Evolutionary conservation across 108 stramenopile species (phyloP).

Genomic region (Skeletonema grethae): DNA sequence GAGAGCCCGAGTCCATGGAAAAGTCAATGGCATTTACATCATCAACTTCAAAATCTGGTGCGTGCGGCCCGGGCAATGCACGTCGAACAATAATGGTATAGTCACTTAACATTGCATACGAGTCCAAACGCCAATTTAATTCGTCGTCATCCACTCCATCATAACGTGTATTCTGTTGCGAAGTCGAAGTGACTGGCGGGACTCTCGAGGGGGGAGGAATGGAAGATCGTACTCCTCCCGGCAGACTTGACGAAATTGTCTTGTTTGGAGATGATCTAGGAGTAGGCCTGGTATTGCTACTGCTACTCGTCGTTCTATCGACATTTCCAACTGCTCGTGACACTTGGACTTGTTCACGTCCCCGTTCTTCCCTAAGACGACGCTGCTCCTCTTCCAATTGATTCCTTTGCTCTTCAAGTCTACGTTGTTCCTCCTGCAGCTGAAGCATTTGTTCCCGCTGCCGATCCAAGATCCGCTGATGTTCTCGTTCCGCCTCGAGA

Average conservation of each 20-base stretch:
- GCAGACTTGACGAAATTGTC: neutral
- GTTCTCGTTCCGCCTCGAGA: constrained; percentile 11
- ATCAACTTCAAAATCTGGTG: constrained; percentile 40
- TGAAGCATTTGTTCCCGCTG: neutral
- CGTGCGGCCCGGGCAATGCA: constrained; percentile 34
- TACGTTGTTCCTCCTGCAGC: constrained; percentile 12
- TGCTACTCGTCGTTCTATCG: constrained; percentile 8
- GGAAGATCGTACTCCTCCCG: neutral
- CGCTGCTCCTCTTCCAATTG: constrained; percentile 8
- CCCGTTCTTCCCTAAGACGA: constrained; percentile 1
- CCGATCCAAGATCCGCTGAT: constrained; percentile 12
- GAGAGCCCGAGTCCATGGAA: constrained; percentile 20
- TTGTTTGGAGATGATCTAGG: neutral
- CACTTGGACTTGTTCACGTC: neutral
- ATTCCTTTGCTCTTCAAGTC: constrained; percentile 13
- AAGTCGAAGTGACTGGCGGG: neutral
- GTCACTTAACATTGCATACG: constrained; percentile 38
- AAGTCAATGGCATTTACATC: constrained; percentile 31
- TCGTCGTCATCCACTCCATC: constrained; percentile 48
- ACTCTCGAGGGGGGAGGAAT: neutral
- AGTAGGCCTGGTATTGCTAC: neutral
- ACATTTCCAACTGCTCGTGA: neutral
- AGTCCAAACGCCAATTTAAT: constrained; percentile 53
- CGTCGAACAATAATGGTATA: constrained; percentile 47
- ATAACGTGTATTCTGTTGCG: constrained; percentile 21